Evolutionary conservation across 139 green algal genomes (phyloP), one percentile per base, ranked within the genome.

Genomic region (Micromonas commoda): DNA sequence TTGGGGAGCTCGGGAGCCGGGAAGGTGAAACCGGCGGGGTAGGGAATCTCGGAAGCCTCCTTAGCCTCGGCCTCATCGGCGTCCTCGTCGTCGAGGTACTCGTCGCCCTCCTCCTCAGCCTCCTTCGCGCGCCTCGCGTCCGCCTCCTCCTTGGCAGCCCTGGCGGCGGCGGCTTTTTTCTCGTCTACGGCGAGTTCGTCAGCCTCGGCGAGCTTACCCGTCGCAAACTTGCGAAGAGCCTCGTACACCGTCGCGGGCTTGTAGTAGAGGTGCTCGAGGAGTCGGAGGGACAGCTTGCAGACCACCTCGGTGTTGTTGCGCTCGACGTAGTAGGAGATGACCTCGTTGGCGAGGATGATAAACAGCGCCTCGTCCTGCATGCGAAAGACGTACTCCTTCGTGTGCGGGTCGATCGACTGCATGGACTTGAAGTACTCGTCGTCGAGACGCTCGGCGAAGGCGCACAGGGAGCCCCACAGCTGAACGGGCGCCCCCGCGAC

Each of bases 361-460:
- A 98, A 88, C 24, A 93, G 81, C 0, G 90, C 86, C 89, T 99
- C 96, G 71, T 99, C 95, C 68, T 89, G 88, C 37, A 99, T 83
- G 24, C 95, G 87, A 33, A 91, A 82, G 83, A 99, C 86, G 87
- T 98, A 99, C 86, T 96, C 90, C 77, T 97, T 88, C 31, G 92
- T 97, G 86, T 99, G 95, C 0, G 96, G 93, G 81, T 99, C 96
- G 37, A 88, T 89, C 61, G 54, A 81, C 90, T 98, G 96, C 69
- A 99, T 84, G 77, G 93, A 84, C 84, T 97, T 99, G 88, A 97
- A 99, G 73, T 95, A 86, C 87, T 99, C 96, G 64, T 99, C 96
- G 68, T 99, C 95, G 61, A 98, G 87, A 16, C 95, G 85, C 88
- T 99, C 96, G 51, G 98, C 73, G 76, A 95, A 97, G 0, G 90